Conservation (phyloP, 2,329 filamentous ascomycete species). For the Fusarium acutatum region DNA sequence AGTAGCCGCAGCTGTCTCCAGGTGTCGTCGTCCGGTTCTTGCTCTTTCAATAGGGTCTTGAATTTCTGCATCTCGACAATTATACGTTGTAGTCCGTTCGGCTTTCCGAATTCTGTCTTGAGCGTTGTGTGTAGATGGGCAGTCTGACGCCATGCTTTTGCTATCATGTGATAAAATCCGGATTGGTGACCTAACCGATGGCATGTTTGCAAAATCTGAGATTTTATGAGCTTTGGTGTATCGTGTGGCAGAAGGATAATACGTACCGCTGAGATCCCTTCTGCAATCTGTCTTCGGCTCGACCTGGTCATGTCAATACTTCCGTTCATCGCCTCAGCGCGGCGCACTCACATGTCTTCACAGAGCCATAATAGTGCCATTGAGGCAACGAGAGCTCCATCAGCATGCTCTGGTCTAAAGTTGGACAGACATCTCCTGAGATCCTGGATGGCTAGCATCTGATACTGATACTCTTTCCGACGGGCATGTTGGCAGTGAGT, state of each 20-base stretch:
- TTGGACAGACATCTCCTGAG: conserved; percentile 3
- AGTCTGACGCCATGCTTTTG: conserved; percentile 8
- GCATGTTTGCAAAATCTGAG: conserved; percentile 8
- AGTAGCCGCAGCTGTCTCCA: conserved; percentile 4
- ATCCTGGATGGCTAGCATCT: conserved; percentile 25
- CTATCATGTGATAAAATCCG: conserved; percentile 3
- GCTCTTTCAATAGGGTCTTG: neutral
- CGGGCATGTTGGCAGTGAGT: conserved; percentile 17
- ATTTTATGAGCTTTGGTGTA: neutral
- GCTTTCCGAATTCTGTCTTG: neutral
- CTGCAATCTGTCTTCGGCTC: conserved; percentile 14
- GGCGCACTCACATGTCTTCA: conserved; percentile 13
- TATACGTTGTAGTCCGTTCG: neutral
- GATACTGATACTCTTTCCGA: conserved; percentile 23
- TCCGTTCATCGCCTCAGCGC: too few relatives aligned
- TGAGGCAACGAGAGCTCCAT: conserved; percentile 17
- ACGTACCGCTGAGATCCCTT: conserved; percentile 17
- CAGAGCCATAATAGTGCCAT: conserved; percentile 19
- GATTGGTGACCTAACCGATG: conserved; percentile 6
- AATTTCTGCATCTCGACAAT: conserved; percentile 22
- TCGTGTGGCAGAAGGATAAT: accelerated
- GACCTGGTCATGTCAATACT: neutral
- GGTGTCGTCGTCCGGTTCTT: neutral
- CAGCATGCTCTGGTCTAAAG: conserved; percentile 12
- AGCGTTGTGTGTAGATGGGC: neutral